Evolutionary conservation across 2,329 filamentous ascomycete genomes (phyloP).

Genomic region (Coniochaeta sp.): DNA sequence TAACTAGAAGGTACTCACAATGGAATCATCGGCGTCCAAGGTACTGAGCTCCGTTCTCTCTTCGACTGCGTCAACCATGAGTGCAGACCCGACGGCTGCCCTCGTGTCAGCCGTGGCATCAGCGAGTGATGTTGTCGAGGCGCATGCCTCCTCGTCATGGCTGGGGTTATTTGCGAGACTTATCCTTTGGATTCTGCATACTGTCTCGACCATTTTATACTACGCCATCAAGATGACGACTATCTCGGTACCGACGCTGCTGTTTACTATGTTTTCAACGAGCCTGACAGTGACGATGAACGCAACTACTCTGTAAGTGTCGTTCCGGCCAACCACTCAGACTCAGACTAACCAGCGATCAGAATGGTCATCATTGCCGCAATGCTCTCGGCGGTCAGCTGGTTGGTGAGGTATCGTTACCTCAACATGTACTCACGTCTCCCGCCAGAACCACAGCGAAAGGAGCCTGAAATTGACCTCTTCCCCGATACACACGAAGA

Average conservation of each 20-base stretch:
- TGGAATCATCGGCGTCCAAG: slow-evolving; percentile 11
- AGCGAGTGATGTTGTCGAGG: slow-evolving; percentile 26
- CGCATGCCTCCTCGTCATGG: slow-evolving; percentile 42
- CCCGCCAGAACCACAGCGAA: slow-evolving; percentile 88
- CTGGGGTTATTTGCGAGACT: slow-evolving; percentile 49
- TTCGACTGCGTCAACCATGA: slow-evolving; percentile 7
- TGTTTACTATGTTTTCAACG: slow-evolving; percentile 85
- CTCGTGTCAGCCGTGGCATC: slow-evolving; percentile 31
- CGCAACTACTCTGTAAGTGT: slow-evolving; percentile 78
- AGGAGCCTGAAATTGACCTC: slow-evolving; percentile 90
- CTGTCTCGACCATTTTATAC: slow-evolving; percentile 56
- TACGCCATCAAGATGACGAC: slow-evolving; percentile 80
- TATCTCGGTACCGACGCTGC: slow-evolving; percentile 79
- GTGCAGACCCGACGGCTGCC: slow-evolving; percentile 21
- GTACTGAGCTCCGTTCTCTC: slow-evolving; percentile 8
- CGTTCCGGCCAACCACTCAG: slow-evolving; percentile 3
- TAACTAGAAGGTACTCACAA: slow-evolving; percentile 3
- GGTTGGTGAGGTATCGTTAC: slow-evolving; percentile 92
- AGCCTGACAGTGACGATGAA: slow-evolving; percentile 98
- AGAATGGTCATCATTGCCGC: slow-evolving; percentile 71
- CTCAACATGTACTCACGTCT: slow-evolving; percentile 95
- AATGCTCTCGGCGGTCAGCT: slow-evolving; percentile 78
- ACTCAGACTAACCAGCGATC: neutral
- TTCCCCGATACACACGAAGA: slow-evolving; percentile 91
- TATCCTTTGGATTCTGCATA: slow-evolving; percentile 46